Evolutionary conservation across 345 rosid genomes (phyloP).

Genomic region (Hibiscus mutabilis): DNA sequence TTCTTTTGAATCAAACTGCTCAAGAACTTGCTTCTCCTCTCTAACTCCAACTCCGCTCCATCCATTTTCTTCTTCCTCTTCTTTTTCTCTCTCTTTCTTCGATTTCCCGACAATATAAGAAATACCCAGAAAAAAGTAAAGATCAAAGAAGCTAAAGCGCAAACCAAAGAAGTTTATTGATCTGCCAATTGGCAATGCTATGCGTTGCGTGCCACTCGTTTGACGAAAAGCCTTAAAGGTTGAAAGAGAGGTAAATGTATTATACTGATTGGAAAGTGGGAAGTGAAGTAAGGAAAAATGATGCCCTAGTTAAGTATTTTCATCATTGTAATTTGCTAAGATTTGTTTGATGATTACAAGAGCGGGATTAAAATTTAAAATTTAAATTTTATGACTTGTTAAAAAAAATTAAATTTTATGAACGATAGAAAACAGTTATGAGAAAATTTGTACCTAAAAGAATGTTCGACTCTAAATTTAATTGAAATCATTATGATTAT

Average conservation of each 20-base stretch:
- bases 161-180: not conserved
- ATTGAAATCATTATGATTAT: too few relatives aligned
- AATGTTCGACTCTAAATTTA: too few relatives aligned
- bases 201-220: conserved; percentile 28
- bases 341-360: too few relatives aligned
- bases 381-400: too few relatives aligned
- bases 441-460: too few relatives aligned
- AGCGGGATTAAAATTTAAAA: too few relatives aligned
- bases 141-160: conserved; percentile 15
- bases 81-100: conserved; percentile 7
- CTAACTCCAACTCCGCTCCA: conserved; percentile 78
- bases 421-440: too few relatives aligned
- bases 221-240: conserved; percentile 22
- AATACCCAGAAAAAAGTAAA: conserved; percentile 6
- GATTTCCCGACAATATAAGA: conserved; percentile 24
- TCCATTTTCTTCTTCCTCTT: conserved; percentile 35
- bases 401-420: too few relatives aligned
- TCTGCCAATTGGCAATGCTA: conserved; percentile 14
- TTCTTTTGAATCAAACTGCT: conserved; percentile 86
- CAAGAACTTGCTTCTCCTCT: conserved; percentile 87
- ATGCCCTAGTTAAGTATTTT: too few relatives aligned
- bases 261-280: conserved; percentile 5
- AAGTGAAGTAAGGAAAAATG: too few relatives aligned
- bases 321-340: too few relatives aligned
- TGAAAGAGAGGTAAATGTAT: not conserved